Base-by-base conservation (phyloP, 2,329 filamentous ascomycete species). In the Verticillium nonalfalfae region DNA sequence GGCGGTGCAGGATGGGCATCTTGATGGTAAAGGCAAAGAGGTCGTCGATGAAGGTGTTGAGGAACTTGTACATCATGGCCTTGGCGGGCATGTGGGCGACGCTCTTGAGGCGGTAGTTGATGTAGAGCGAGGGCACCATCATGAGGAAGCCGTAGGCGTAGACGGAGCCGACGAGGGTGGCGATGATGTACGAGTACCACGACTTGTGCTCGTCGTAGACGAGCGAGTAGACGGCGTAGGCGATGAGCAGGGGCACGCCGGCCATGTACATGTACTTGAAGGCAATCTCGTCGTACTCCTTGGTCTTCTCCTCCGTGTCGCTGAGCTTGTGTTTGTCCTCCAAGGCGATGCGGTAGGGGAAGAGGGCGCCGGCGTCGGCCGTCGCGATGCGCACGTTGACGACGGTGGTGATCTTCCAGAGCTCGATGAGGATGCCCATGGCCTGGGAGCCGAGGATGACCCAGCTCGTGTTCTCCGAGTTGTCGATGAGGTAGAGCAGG, bases 1-100 rank as follows among this genome's bases (percentile, higher is more conserved):
- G 81, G 15, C 95, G 87, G 76, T 99, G 95, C 59, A 99, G 82
- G 65, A 93, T 86, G 0, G 95, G 95, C 95, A 99, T 99, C 80
- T 98, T 98, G 80, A 99, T 97, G 45, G 95, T 99, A 71, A 98
- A 99, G 2, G 95, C 95, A 72, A 99, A 99, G 36, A 99, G 81
- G 72, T 99, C 95, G 76, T 99, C 95, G 74, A 99, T 98, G 75
- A 99, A 99, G 5, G 95, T 98, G 79, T 98, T 97, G 66, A 98
- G 80, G 78, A 97, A 97, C 79, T 98, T 97, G 85, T 97, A 97
- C 74, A 89, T 94, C 92, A 99, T 95, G 57, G 95, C 93, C 78
- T 92, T 94, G 67, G 84, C 91, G 1, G 95, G 93, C 94, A 99
- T 97, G 78, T 99, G 95, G 11, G 95, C 95, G 38, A 98, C 91